Percentiles rank a stretch among this genome's conserved stretches.
phyloP scores from a whole-genome alignment of 306 rosid species.

The Comarum palustre region DNA sequence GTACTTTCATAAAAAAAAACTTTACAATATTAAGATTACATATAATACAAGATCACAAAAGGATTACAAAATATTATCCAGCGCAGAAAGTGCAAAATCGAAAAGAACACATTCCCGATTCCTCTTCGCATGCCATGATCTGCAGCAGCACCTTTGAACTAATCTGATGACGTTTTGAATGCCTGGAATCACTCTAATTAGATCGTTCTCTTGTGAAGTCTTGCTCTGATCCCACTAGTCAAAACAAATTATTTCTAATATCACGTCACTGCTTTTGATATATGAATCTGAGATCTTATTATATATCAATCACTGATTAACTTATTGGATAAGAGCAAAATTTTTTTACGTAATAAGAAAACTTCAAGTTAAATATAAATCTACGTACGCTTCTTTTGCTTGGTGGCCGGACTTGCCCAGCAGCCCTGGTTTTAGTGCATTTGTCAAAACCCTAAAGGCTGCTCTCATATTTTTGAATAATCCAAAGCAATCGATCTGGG shows the following conservation, averaged over 20 bases:
- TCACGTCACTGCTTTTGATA: constrained; percentile 1
- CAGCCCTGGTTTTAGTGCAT: neutral
- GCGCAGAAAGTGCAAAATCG: constrained; percentile 6
- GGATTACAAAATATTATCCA: neutral
- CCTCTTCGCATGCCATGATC: neutral
- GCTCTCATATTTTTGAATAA: neutral
- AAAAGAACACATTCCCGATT: neutral
- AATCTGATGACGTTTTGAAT: neutral
- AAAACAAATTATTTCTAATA: neutral
- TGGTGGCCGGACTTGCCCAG: neutral
- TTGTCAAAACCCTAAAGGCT: constrained; percentile 6
- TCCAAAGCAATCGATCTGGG: constrained; percentile 5
- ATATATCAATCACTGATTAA: neutral
- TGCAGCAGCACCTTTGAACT: neutral
- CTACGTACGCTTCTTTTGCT: neutral
- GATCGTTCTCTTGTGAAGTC: neutral
- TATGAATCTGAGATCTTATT: neutral
- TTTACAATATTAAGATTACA: too few relatives aligned
- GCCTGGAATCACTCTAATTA: neutral
- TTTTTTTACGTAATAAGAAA: constrained; percentile 8
- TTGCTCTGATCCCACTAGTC: neutral
- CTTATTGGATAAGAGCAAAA: constrained; percentile 9
- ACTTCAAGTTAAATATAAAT: neutral
- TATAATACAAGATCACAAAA: too few relatives aligned
- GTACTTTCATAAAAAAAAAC: too few relatives aligned